Evolutionary conservation across 192 early-diverging fungal genomes (phyloP), one percentile per base, ranked within the genome.

Genomic region (Coemansia sp.): DNA sequence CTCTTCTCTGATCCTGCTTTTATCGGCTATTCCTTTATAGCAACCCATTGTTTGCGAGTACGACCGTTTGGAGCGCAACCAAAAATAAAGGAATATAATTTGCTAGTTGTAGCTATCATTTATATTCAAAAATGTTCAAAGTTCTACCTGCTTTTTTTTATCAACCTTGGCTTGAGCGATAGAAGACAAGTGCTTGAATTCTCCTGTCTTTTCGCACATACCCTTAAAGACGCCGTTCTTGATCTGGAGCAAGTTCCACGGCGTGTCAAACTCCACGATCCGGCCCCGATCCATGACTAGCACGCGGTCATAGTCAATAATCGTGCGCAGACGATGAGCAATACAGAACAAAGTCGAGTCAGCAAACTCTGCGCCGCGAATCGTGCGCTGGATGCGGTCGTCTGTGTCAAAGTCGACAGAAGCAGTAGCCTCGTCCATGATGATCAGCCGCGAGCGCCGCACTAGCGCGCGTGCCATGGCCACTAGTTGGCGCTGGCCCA

Each of bases 371-470:
- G 69, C 74, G 9, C 67, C 67, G 38, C 89, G 88, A 43, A 94
- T 83, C 0, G 86, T 85, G 67, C 82, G 82, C 73, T 94, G 93
- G 42, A 94, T 88, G 26, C 89, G 62, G 8, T 87, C 86, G 71
- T 95, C 94, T 0, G 92, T 94, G 55, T 90, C 90, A 74, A 90
- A 85, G 78, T 94, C 92, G 2, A 93, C 89, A 7, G 87, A 88
- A 6, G 91, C 91, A 5, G 89, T 92, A 1, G 90, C 90, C 68
- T 93, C 91, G 69, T 93, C 91, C 76, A 91, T 72, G 3, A 93
- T 70, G 6, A 92, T 78, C 33, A 93, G 85, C 47, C 81, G 87
- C 23, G 87, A 82, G 46, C 89, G 79, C 68, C 87, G 87, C 43
- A 94, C 74, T 70, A 96, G 69, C 7, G 93, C 93, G 46, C 94